Conservation (phyloP, 257 asterid species). For the Solanum pimpinellifolium region DNA sequence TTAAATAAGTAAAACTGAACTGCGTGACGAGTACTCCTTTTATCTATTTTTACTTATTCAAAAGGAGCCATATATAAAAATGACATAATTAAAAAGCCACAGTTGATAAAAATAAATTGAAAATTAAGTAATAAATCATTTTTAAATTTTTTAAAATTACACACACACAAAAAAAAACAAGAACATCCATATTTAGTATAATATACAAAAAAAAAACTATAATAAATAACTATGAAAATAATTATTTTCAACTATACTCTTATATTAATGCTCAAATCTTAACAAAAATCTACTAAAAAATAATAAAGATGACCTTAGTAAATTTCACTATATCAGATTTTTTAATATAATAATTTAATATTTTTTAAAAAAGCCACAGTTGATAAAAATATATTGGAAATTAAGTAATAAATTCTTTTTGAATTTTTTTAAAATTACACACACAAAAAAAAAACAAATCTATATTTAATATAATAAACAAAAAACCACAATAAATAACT, state of each 20-base stretch:
- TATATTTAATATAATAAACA: no score
- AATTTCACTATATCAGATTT: background rate
- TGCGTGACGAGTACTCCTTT: rapidly evolving
- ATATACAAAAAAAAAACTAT: no score
- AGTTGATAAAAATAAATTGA: background rate
- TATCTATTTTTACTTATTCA: background rate
- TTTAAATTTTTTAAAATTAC: no score
- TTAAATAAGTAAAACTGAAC: background rate
- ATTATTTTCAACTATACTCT: background rate
- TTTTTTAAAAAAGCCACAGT: background rate
- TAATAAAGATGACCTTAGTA: background rate
- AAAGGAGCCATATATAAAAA: background rate
- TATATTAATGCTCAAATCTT: background rate
- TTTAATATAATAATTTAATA: background rate
- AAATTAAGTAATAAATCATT: no score
- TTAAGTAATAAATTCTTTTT: no score
- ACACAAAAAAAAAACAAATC: no score
- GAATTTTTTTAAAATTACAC: no score
- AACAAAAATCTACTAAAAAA: background rate
- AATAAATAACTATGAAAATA: background rate
- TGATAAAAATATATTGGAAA: background rate
- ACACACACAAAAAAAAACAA: no score
- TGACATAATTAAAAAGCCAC: background rate
- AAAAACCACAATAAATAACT: background rate
- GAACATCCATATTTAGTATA: background rate